Evolutionary conservation across 768 basidiomycete genomes (phyloP).

Genomic region (Mycena capillaripes): DNA sequence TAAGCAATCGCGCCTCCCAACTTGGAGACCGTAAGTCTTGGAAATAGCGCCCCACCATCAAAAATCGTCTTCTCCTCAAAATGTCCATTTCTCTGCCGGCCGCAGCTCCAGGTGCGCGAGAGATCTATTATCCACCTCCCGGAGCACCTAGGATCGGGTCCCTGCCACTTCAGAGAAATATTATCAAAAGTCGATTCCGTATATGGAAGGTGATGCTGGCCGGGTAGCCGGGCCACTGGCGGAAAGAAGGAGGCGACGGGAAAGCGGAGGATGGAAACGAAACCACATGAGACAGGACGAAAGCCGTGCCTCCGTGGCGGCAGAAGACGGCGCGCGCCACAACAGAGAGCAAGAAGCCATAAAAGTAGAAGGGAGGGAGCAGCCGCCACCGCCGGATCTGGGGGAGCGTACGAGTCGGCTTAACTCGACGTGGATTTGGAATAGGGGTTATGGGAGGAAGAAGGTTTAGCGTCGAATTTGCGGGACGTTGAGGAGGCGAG

Average conservation of each 20-base stretch:
- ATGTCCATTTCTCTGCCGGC: neutral
- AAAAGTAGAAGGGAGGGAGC: neutral
- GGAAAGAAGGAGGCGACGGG: neutral
- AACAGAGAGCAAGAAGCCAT: neutral
- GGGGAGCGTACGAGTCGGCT: too few relatives aligned
- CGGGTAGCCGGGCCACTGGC: neutral
- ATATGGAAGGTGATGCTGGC: neutral
- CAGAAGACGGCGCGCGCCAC: neutral
- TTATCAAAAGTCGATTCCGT: neutral
- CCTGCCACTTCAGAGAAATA: neutral
- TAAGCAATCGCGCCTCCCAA: neutral
- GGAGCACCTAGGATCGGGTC: neutral
- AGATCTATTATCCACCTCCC: neutral
- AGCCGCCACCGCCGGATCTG: too few relatives aligned
- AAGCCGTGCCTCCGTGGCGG: neutral
- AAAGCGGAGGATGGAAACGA: neutral
- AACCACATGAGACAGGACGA: neutral
- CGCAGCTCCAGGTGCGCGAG: neutral
- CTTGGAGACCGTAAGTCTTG: neutral
- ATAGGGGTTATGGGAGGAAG: neutral
- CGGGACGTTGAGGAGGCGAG: neutral
- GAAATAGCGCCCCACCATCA: neutral
- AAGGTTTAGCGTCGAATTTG: neutral
- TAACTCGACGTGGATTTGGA: too few relatives aligned
- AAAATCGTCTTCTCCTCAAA: neutral